Conservation (phyloP, 1,284 basidiomycete species). For the Fomitopsis schrenkii region DNA sequence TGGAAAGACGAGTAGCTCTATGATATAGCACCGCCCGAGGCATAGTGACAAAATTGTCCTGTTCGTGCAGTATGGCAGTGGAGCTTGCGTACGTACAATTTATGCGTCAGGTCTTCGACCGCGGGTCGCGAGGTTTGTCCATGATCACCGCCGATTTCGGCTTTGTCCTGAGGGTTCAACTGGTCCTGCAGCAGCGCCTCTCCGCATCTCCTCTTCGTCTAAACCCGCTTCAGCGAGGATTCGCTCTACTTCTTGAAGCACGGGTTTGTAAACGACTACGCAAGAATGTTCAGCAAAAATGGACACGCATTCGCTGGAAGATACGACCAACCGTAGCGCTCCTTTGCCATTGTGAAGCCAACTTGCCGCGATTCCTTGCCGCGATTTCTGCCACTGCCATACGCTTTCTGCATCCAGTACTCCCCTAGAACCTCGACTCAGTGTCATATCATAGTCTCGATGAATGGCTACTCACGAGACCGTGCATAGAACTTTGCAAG, state of each 20-base stretch:
- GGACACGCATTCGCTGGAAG: not conserved
- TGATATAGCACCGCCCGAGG: not conserved
- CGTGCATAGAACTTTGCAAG: slow-evolving; percentile 84
- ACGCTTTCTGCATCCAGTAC: slow-evolving; percentile 81
- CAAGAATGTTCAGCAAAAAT: not conserved
- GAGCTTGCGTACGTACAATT: not conserved
- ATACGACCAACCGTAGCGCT: slow-evolving; percentile 51
- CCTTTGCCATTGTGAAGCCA: slow-evolving; percentile 72
- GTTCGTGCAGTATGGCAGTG: too few species aligned
- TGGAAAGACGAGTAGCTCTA: not conserved
- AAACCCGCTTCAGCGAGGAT: slow-evolving; percentile 85
- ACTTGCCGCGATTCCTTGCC: slow-evolving; percentile 81
- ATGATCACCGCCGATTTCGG: slow-evolving; percentile 47
- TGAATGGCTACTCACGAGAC: slow-evolving; percentile 46
- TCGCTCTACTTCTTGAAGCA: slow-evolving; percentile 78
- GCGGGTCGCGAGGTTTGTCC: not conserved
- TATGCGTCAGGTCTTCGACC: too few species aligned
- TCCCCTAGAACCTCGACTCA: slow-evolving; percentile 43
- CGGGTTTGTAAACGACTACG: slow-evolving; percentile 69
- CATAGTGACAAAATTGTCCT: not conserved
- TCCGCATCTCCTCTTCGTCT: slow-evolving; percentile 78
- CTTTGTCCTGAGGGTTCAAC: slow-evolving; percentile 38
- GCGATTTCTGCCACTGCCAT: slow-evolving; percentile 54
- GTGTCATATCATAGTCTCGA: not conserved
- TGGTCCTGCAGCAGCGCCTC: slow-evolving; percentile 41